Base-by-base conservation (phyloP, 2,329 filamentous ascomycete species). In the Phialemonium atrogriseum region DNA sequence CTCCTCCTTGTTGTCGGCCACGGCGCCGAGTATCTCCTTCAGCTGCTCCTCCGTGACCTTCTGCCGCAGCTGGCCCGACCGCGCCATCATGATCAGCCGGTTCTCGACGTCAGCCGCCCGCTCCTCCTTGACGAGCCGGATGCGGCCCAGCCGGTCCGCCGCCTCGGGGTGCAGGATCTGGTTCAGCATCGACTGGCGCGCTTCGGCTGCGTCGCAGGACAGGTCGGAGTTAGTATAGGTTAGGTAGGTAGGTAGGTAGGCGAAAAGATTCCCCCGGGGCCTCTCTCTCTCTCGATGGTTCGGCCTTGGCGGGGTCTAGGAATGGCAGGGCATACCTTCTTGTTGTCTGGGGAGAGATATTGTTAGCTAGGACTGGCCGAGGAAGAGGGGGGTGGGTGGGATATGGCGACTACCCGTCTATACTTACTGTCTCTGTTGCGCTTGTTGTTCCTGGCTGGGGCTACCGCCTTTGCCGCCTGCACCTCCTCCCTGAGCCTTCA, bases 161-260 rank as follows among this genome's bases (percentile, higher is more conserved):
- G 91, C 91, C 52, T 89, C 86, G 44, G 91, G 91, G 49, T 88
- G 80, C 40, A 98, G 84, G 65, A 98, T 96, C 60, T 96, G 91
- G 47, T 73, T 75, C 40, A 98, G 79, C 47, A 95, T 82, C 37
- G 75, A 70, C 48, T 77, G 66, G 37, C 86, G 82, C 23, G 81
- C 80, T 55, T 89, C 84, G 42, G 74, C 70, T 70, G 44, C n/a
- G n/a, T n/a, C n/a, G n/a, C n/a, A n/a, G n/a, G n/a, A n/a, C n/a
- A n/a, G n/a, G 16, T 8, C 7, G 23, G 23, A 24, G 23, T 6
- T 23, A 6, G 4, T 21, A 10, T 15, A 4, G 30, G 14, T 24
- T 18, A 27, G 22, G 26, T 13, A 22, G 20, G 18, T 27, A 12
- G 13, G 5, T 10, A n/a, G 16, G n/a, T 5, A 13, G 10, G 17